Conservation (phyloP, 176 grass and related monocot genomes). For the Rhynchospora pubera region DNA sequence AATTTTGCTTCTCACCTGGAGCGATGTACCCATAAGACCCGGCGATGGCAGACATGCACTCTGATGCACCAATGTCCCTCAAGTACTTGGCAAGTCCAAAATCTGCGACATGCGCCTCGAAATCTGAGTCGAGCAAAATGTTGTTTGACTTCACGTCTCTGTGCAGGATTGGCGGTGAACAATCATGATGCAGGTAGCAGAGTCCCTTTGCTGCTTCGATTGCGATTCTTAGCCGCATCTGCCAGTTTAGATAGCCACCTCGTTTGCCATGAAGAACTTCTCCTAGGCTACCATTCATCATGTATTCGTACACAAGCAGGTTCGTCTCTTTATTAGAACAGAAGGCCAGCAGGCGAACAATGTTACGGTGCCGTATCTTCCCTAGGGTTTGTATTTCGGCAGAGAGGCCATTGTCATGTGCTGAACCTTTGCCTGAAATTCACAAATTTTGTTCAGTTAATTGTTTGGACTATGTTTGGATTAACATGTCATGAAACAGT, state of each 20-base stretch:
- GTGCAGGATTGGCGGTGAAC: conserved; percentile 69
- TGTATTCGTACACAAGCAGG: conserved; percentile 83
- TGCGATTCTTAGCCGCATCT: conserved; percentile 43
- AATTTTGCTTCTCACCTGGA: conserved; percentile 37
- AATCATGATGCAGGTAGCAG: conserved; percentile 82
- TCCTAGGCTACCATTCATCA: conserved; percentile 61
- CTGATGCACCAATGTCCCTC: conserved; percentile 35
- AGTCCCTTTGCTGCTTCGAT: conserved; percentile 70
- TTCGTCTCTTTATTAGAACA: conserved; percentile 32
- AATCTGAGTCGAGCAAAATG: conserved; percentile 46
- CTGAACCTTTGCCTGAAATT: conserved; percentile 20
- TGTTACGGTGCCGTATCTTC: conserved; percentile 63
- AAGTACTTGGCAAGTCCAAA: conserved; percentile 80
- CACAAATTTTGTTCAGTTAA: neutral
- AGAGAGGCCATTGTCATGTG: conserved; percentile 51
- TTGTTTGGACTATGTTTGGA: neutral
- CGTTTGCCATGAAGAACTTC: conserved; percentile 47
- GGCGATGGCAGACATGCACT: conserved; percentile 82
- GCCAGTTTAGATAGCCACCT: conserved; percentile 45
- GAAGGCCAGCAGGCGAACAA: conserved; percentile 58
- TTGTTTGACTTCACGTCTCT: conserved; percentile 86
- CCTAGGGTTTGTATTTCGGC: conserved; percentile 77
- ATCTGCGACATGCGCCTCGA: conserved; percentile 75
- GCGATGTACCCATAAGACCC: conserved; percentile 88
- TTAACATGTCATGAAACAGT: neutral